Base-by-base conservation (phyloP, 495 filamentous ascomycete genomes). In the Hyaloscypha finlandica region DNA sequence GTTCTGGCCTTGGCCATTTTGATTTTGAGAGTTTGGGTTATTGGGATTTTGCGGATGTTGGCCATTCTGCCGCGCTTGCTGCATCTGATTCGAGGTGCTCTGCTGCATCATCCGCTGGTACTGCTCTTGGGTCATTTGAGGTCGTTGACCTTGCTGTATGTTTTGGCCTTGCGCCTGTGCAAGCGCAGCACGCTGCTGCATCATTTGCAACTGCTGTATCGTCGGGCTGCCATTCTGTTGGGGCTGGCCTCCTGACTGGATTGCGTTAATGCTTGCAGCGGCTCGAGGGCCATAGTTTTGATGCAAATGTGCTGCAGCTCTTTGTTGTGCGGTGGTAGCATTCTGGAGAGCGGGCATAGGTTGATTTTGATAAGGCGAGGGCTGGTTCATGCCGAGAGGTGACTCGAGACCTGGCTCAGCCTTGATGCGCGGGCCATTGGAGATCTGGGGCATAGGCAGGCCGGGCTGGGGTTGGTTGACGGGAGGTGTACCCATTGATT, bases 281-380 rank as follows among this genome's bases (percentile, higher is more conserved):
- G 91, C 91, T 52, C 87, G 81, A 22, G 83, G 79, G 14, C 92
- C 92, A 73, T 88, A 96, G 69, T 89, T 87, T 67, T 85, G 81
- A 61, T 90, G 86, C 6, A 95, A 74, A 39, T 89, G 81, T 63
- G 83, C 81, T 25, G 87, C 85, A 55, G 92, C 92, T 31, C 90
- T 87, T 67, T 86, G 81, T 37, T 85, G 81, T 33, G 90, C 90
- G 11, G 83, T 81, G 2, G 66, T 62, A 20, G 59, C 57, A 35
- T 73, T 63, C 20, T 72, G 66, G 51, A 70, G 70, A 31, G 71
- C 59, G 14, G 56, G 65, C 51, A 71, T 68, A 53, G 59, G 67
- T 19, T 61, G 56, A 12, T 37, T 37, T 61, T 48, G 52, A n/a
- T 64, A 59, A 22, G 60, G 20, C 14, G 65, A 37, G 39, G 80